Evolutionary conservation across 2,329 filamentous ascomycete species (phyloP).

Genomic region (Botryotinia narcissicola): DNA sequence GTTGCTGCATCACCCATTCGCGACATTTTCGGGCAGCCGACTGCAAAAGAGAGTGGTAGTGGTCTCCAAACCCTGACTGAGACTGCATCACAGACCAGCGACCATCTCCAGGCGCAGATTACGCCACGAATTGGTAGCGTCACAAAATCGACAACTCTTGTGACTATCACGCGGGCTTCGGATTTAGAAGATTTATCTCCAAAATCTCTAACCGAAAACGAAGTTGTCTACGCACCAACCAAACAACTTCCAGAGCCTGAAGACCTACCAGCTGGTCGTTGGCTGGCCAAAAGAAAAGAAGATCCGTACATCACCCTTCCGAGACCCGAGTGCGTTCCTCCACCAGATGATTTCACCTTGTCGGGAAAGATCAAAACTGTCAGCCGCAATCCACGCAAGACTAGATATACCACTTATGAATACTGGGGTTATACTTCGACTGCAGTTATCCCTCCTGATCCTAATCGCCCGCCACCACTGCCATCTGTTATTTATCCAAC

Average conservation of each 20-base stretch:
- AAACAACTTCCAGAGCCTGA: neutral
- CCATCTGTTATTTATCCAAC: neutral
- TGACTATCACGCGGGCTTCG: neutral
- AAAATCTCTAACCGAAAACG: neutral
- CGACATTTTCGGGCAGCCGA: neutral
- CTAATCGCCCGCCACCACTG: neutral
- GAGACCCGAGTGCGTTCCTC: neutral
- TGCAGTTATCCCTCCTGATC: neutral
- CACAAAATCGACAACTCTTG: neutral
- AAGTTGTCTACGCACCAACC: neutral
- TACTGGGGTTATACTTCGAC: neutral
- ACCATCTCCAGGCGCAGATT: neutral
- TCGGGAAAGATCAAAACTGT: neutral
- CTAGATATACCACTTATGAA: neutral
- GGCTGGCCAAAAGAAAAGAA: neutral
- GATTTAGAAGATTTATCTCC: neutral
- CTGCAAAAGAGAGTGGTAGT: too few relatives aligned
- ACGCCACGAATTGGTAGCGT: neutral
- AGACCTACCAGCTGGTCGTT: conserved; percentile 1
- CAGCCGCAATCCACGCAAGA: neutral
- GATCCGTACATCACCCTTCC: neutral
- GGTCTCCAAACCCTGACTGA: neutral
- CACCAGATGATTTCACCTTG: neutral
- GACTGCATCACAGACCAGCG: neutral
- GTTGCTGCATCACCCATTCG: neutral